Evolutionary conservation across 352 stramenopile species (phyloP), one percentile per base, ranked within the genome.

Genomic region (Blastocystis sp.): DNA sequence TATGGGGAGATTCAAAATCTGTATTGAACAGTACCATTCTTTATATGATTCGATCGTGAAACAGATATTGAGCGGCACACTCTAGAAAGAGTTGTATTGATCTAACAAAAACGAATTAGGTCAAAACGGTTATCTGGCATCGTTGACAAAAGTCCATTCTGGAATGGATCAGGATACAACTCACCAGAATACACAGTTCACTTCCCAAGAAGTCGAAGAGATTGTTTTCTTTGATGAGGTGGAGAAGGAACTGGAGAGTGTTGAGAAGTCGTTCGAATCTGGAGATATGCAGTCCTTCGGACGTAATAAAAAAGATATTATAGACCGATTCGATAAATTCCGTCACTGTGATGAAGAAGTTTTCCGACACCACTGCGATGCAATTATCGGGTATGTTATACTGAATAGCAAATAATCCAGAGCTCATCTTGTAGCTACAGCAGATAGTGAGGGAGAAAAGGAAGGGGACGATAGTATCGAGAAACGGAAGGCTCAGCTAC

Each of bases 251-350:
- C 26, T 80, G 47, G 37, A 80, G 29, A 80, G 70, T 64, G 34
- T 80, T 41, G 70, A 80, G 39, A 34, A 63, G 26, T 80, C 70
- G 15, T 80, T 80, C 45, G 70, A 80, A 15, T 61, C 37, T 18
- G 70, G 70, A 4, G 43, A 80, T 43, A 80, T 80, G 70, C 70
- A 80, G 43, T 50, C 70, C 45, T 80, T 80, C 55, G 70, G 70
- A 37, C 53, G 70, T 64, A 80, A 80, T 41, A 61, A 54, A 80
- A 47, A 62, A 9, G 70, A 80, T 9, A 64, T 80, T 13, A 80
- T 80, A 47, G 55, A 80, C 37, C 70, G 45, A 80, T 80, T 80
- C 50, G 50, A 61, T 23, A 47, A 80, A 47, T 80, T 61, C 54
- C 41, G 70, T 15, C 20, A 47, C 18, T 61, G 45, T n/a, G 70